Evolutionary conservation across 2,329 filamentous ascomycete species (phyloP).

Genomic region (Venturia nashicola): DNA sequence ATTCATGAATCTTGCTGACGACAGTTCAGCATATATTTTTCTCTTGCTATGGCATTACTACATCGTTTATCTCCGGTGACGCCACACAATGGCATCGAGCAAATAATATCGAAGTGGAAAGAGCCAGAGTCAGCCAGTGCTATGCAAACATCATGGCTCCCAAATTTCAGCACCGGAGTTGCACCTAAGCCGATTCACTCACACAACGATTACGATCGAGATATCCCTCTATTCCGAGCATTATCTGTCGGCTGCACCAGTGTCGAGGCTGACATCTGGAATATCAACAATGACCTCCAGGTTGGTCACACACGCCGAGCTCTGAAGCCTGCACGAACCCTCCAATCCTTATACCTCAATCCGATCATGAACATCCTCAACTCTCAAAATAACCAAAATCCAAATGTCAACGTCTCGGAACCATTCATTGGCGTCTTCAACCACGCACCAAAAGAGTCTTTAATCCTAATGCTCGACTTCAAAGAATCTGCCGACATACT

Average conservation of each 20-base stretch:
- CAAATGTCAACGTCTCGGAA: conserved; percentile 6
- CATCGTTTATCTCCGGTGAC: conserved; percentile 15
- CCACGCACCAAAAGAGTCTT: conserved; percentile 3
- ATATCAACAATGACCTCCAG: conserved; percentile 16
- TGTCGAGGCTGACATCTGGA: conserved; percentile 23
- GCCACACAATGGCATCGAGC: conserved; percentile 16
- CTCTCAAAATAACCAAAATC: conserved; percentile 5
- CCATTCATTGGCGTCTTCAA: conserved; percentile 10
- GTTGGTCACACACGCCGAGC: conserved; percentile 19
- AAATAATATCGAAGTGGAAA: conserved; percentile 15
- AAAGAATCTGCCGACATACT: background rate
- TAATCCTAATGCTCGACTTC: conserved; percentile 12
- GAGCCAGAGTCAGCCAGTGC: conserved; percentile 15
- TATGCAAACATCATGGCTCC: conserved; percentile 19
- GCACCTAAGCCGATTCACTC: conserved; percentile 26
- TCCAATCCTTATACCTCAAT: conserved; percentile 19
- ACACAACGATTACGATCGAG: conserved; percentile 32
- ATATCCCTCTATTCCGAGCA: conserved; percentile 27
- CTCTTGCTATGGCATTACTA: conserved; percentile 16
- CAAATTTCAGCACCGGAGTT: conserved; percentile 26
- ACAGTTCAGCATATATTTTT: conserved; percentile 16
- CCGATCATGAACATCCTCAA: conserved; percentile 12
- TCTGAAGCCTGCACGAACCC: conserved; percentile 15
- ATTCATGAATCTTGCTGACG: background rate
- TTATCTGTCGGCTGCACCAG: conserved; percentile 25